Percentiles rank a stretch among this genome's conserved stretches.
These are phyloP conservation scores for Calonectria naviculata DNA, from an alignment of 2,329 filamentous ascomycete species.

Conservation along the genomic window DNA sequence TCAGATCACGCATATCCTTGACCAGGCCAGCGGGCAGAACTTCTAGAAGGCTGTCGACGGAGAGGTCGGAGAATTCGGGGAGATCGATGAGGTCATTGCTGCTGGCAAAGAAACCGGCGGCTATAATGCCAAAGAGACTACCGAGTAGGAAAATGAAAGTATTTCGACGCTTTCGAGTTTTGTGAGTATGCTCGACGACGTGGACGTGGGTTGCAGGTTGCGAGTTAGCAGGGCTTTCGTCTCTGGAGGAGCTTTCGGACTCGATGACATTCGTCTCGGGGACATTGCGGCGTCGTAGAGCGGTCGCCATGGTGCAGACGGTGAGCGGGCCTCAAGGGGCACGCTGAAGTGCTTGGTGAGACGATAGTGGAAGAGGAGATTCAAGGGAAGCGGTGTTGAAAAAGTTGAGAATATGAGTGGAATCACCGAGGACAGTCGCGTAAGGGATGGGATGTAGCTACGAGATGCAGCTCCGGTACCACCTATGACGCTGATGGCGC, in stretches of 20 bases:
- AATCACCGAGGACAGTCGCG: not conserved
- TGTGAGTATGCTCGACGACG: constrained; percentile 56
- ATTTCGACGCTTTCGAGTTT: constrained; percentile 77
- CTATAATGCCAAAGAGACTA: constrained; percentile 88
- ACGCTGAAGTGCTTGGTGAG: constrained; percentile 8
- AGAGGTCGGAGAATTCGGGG: constrained; percentile 75
- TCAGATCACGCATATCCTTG: constrained; percentile 85
- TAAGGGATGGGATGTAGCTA: constrained; percentile 1
- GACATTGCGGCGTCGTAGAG: constrained; percentile 46
- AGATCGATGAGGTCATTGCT: constrained; percentile 91
- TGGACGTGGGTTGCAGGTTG: constrained; percentile 50
- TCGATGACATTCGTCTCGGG: constrained; percentile 35
- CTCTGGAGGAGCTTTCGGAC: constrained; percentile 34
- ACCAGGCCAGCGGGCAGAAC: constrained; percentile 88
- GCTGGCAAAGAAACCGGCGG: constrained; percentile 89
- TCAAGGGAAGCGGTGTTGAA: constrained; percentile 3
- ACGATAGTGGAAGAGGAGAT: constrained; percentile 18
- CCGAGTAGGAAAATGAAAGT: constrained; percentile 89
- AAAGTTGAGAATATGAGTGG: constrained; percentile 1
- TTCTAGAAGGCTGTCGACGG: constrained; percentile 88
- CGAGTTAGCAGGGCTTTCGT: constrained; percentile 40
- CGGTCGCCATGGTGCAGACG: constrained; percentile 44
- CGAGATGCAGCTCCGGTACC: constrained; percentile 16
- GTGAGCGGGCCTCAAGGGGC: constrained; percentile 32
- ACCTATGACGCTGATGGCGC: constrained; percentile 39